phyloP scores from a whole-genome alignment of 2,329 filamentous ascomycete species.

The Canariomyces notabilis region DNA sequence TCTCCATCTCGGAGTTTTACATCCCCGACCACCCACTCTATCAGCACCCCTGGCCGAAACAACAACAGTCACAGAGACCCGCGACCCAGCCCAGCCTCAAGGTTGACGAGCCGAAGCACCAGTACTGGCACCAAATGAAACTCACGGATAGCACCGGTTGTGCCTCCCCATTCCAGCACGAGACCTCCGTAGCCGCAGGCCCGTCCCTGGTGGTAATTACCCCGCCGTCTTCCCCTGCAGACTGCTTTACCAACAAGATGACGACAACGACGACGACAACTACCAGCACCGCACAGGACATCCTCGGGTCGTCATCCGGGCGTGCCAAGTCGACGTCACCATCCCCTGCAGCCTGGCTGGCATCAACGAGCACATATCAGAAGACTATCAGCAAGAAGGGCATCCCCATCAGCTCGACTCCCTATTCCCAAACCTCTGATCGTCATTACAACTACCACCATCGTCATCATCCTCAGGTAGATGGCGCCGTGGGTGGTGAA shows the following conservation, averaged over 20 bases:
- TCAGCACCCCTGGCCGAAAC: background rate
- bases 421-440: background rate
- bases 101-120: background rate
- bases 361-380: too few species aligned
- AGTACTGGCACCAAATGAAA: constrained; percentile 1
- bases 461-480: too few species aligned
- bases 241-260: background rate
- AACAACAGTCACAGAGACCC: background rate
- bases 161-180: background rate
- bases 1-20: constrained; percentile 44
- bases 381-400: background rate
- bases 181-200: background rate
- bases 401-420: background rate
- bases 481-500: constrained; percentile 1
- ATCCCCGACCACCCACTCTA: constrained; percentile 31
- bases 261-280: too few species aligned
- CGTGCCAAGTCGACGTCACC: background rate
- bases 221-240: constrained; percentile 9
- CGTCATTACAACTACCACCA: background rate
- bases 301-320: too few species aligned
- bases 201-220: constrained; percentile 13
- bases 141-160: background rate
- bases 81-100: background rate
- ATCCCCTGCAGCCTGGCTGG: background rate
- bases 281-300: too few species aligned